phyloP scores from a whole-genome alignment of 75 land plant species.

The Picea glauca region DNA sequence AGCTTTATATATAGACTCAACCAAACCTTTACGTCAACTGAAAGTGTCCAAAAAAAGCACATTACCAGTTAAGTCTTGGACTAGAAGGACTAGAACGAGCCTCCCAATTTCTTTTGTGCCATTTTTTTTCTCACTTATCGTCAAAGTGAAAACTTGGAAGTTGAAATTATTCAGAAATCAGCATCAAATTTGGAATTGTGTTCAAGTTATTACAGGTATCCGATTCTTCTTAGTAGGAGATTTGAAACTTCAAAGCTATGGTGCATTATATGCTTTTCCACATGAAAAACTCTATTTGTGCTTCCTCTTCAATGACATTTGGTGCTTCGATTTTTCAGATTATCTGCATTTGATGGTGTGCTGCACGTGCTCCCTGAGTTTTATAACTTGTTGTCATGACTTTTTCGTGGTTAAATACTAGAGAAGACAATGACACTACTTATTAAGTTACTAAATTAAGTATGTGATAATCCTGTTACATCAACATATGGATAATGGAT shows the following conservation, averaged over 20 bases:
- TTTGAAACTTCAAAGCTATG: neutral
- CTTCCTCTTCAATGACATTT: neutral
- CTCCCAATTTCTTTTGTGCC: neutral
- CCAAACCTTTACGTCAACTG: too few relatives aligned
- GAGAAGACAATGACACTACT: neutral
- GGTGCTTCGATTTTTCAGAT: neutral
- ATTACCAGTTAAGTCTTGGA: too few relatives aligned
- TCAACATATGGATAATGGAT: neutral
- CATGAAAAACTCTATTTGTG: neutral
- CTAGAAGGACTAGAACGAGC: too few relatives aligned
- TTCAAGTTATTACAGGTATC: neutral
- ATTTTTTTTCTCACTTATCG: neutral
- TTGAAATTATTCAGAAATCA: neutral
- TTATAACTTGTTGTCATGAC: neutral
- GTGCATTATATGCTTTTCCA: neutral
- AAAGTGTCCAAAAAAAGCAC: too few relatives aligned
- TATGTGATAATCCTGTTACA: neutral
- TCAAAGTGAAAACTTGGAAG: neutral
- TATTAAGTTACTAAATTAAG: neutral
- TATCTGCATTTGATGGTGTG: neutral
- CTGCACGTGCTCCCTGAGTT: neutral
- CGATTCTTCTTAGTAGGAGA: neutral
- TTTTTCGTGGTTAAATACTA: neutral
- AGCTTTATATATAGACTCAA: too few relatives aligned
- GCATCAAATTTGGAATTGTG: neutral